A percentile compares a stretch with the other conserved stretches of the same genome.
Evolutionary conservation across 2,329 filamentous ascomycete species (phyloP).

Genomic region (Hymenoscyphus occultus): DNA sequence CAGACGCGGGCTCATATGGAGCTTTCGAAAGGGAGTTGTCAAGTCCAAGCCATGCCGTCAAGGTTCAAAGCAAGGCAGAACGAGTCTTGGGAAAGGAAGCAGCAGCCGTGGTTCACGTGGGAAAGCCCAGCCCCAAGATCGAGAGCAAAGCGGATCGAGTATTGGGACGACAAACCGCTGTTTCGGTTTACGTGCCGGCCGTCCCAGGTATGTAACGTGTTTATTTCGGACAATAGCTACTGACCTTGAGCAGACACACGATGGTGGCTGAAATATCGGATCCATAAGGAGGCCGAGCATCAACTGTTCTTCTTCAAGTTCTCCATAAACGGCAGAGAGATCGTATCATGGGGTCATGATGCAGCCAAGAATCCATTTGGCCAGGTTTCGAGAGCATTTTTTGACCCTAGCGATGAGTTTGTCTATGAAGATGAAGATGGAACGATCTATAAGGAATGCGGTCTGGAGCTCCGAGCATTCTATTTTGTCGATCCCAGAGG

Average conservation of each 20-base stretch:
- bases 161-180: slow-evolving; percentile 39
- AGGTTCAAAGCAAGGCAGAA: slow-evolving; percentile 27
- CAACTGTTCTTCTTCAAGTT: slow-evolving; percentile 51
- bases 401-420: slow-evolving; percentile 45
- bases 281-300: slow-evolving; percentile 37
- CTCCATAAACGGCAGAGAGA: slow-evolving; percentile 50
- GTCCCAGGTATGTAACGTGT: slow-evolving; percentile 44
- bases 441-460: slow-evolving; percentile 38
- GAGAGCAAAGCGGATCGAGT: slow-evolving; percentile 31
- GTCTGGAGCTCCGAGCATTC: slow-evolving; percentile 50
- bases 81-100: slow-evolving; percentile 38
- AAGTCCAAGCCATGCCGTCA: background rate
- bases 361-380: slow-evolving; percentile 40
- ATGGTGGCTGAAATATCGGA: slow-evolving; percentile 51
- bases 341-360: slow-evolving; percentile 51
- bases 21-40: background rate
- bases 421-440: slow-evolving; percentile 40
- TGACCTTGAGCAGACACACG: slow-evolving; percentile 42
- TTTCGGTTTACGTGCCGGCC: slow-evolving; percentile 57
- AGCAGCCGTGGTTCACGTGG: slow-evolving; percentile 53
- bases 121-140: slow-evolving; percentile 26
- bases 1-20: background rate
- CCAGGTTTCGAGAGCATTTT: slow-evolving; percentile 47
- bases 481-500: slow-evolving; percentile 40
- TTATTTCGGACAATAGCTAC: background rate